Percentiles rank a stretch among this genome's conserved stretches.
Evolutionary conservation across 805 yeast species (phyloP).

Genomic region (Yarrowia sp.): DNA sequence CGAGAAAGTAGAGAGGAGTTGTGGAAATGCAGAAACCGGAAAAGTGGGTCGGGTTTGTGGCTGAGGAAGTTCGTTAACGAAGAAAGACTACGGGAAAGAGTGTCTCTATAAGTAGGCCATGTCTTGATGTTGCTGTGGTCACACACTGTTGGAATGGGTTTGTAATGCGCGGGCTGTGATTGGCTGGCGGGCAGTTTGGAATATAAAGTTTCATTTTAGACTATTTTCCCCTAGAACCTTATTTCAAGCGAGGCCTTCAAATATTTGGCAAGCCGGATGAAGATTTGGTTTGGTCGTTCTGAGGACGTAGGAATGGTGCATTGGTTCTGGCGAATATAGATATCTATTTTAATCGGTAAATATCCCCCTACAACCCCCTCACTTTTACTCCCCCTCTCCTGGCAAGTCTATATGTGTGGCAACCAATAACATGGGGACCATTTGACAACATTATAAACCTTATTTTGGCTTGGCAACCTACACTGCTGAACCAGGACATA

Average conservation of each 20-base stretch:
- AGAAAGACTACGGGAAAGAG: background rate
- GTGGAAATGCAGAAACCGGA: no score
- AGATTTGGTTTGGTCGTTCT: background rate
- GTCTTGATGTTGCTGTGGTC: background rate
- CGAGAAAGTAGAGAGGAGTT: background rate
- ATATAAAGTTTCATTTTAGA: constrained; percentile 1
- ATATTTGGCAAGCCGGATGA: no score
- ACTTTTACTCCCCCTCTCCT: background rate
- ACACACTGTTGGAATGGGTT: background rate
- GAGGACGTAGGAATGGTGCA: background rate
- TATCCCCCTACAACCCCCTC: background rate
- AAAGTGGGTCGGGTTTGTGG: no score
- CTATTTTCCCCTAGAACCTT: background rate
- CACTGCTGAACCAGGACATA: no score
- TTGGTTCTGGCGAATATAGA: background rate
- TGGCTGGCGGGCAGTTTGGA: background rate
- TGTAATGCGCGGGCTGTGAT: constrained; percentile 8
- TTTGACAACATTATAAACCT: background rate
- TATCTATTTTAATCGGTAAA: background rate
- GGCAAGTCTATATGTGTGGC: background rate
- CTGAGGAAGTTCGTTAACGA: no score
- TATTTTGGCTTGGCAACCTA: background rate
- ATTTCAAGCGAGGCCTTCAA: background rate
- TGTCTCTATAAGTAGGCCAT: constrained; percentile 1
- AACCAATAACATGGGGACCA: background rate